Evolutionary conservation across 208 protist species (phyloP), one percentile per base, ranked within the genome.

Genomic region (Leptomonas seymouri): DNA sequence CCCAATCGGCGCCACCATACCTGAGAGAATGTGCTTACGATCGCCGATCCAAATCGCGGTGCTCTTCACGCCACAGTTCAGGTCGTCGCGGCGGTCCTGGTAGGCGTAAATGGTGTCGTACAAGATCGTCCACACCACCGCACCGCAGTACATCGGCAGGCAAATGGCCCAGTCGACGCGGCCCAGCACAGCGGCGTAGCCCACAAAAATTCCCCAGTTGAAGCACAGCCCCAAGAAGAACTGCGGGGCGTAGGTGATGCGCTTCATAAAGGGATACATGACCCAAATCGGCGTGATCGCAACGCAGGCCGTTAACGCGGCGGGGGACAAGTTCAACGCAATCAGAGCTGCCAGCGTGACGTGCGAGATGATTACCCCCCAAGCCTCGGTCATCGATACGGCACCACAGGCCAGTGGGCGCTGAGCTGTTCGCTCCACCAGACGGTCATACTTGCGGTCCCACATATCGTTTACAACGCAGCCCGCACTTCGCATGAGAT

Each of bases 401-500:
- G 57, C 74, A 31, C 87, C 87, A 46, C 39, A 82, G 8, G 85
- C 87, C 11, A 95, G 80, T 21, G 90, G 90, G 9, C 87, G 85
- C 20, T 75, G 72, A 44, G 78, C 82, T 1, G 87, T 93, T 1
- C 87, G 83, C 76, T 89, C 87, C 51, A 93, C 86, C 76, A 85
- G 63, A 46, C 80, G 74, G 51, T 93, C 88, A 73, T 91, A 87
- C 56, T 87, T 76, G 41, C 87, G 67, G 74, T 95, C 90, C 78
- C 81, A 91, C 87, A 91, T 90, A 68, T 95, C 90, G 49, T 93
- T 93, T 16, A 94, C 84, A 59, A 96, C 84, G 73, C 88, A 96
- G 14, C 88, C 91, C 7, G 76, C 87, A 50, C 86, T 88, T 15
- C 91, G 91, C 86, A 93, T 91, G 23, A 91, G 69, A 67, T 91